Base-by-base conservation (phyloP, 2,329 filamentous ascomycete genomes). In the Neofusicoccum umdonicola region DNA sequence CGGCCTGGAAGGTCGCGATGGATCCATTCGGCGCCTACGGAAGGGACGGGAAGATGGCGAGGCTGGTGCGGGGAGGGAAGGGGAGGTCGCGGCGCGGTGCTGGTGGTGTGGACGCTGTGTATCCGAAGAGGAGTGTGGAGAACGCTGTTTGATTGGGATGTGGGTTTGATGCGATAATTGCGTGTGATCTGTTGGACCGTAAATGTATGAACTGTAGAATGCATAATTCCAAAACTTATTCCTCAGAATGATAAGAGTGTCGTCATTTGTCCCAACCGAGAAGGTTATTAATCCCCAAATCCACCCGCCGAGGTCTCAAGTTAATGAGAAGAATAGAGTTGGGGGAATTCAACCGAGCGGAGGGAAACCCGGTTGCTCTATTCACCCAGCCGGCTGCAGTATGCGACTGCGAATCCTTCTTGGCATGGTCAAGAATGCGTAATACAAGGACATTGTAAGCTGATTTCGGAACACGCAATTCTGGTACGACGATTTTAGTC, bases 21-120 rank as follows among this genome's bases (percentile, higher is more conserved):
- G 74, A 76, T 66, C 74, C 73, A 3, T 74, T 77, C 17, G 67
- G 70, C 47, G 65, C 75, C 0, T 74, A 69, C 69, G 73, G 74
- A 1, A 47, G 66, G 22, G 69, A 58, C 15, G 74, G 74, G 1
- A 74, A 73, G 61, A 63, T 76, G 66, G 69, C 35, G 4, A 42
- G 19, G 37, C 12, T 22, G 27, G 11, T 13, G 4, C 6, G 52
- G 27, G 42, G 13, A 35, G 8, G n/a, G 7, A 35, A 13, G 13
- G 69, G 34, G 72, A 69, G 66, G 66, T 15, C 11, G 27, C 31
- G 27, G 11, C 27, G 31, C 15, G 27, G 11, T 1, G 22, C 8
- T 13, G n/a, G 13, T 11, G 37, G 37, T n/a, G 52, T 19, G 12
- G 37, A 44, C n/a, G 50, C 50, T 54, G 34, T 54, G 5, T 37